phyloP scores from a whole-genome alignment of 1,139 yeast genomes.

The Candida tunisiensis region DNA sequence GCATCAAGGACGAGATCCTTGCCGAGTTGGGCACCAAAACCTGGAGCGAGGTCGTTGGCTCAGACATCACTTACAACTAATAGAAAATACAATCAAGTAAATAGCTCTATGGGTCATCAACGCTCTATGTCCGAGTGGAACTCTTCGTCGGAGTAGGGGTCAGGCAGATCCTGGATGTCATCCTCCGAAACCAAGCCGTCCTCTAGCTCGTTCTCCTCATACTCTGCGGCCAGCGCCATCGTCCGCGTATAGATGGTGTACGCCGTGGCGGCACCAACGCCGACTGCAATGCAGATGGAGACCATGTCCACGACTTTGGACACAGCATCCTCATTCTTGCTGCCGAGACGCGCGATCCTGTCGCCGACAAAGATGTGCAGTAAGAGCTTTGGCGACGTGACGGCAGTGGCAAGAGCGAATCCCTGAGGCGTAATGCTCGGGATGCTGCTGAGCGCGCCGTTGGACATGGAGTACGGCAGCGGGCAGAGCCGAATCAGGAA shows the following conservation, averaged over 20 bases:
- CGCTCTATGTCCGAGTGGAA: neutral
- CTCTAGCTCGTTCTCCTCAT: slow-evolving; percentile 4
- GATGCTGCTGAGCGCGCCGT: slow-evolving; percentile 81
- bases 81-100: neutral
- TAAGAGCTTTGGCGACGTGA: slow-evolving; percentile 69
- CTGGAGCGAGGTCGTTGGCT: slow-evolving; percentile 47
- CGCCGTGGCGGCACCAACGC: slow-evolving; percentile 46
- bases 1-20: slow-evolving; percentile 60
- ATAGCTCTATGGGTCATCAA: neutral
- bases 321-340: slow-evolving; percentile 26
- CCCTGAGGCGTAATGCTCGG: slow-evolving; percentile 50
- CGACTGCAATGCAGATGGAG: slow-evolving; percentile 42
- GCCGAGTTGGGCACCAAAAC: slow-evolving; percentile 57
- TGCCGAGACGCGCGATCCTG: slow-evolving; percentile 53
- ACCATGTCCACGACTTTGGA: slow-evolving; percentile 44
- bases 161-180: slow-evolving; percentile 1
- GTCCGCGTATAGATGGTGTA: slow-evolving; percentile 53
- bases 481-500: slow-evolving; percentile 75
- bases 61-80: neutral
- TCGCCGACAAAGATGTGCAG: slow-evolving; percentile 71
- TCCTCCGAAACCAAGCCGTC: slow-evolving; percentile 1
- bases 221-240: slow-evolving; percentile 17
- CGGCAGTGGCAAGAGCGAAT: slow-evolving; percentile 52
- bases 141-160: neutral
- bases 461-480: slow-evolving; percentile 78